Conservation (phyloP, 225 moss, liverwort and hornwort species). For the Straminergon stramineum region DNA sequence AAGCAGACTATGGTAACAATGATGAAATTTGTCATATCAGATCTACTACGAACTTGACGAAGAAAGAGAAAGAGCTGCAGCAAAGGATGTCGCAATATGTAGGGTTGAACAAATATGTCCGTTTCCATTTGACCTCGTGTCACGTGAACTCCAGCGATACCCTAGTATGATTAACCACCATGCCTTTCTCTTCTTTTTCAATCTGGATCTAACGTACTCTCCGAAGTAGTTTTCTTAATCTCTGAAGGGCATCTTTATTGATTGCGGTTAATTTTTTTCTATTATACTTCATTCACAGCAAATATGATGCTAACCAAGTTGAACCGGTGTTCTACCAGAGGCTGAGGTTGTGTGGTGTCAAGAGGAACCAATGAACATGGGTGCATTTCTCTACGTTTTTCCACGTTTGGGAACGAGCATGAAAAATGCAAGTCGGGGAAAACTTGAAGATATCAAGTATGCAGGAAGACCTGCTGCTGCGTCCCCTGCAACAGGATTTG, state of each 20-base stretch:
- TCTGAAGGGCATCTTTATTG: neutral
- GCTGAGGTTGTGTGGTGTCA: constrained; percentile 90
- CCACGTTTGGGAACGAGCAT: constrained; percentile 63
- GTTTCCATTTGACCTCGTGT: constrained; percentile 74
- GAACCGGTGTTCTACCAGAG: constrained; percentile 25
- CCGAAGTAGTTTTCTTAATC: neutral
- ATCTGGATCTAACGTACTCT: neutral
- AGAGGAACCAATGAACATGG: constrained; percentile 95
- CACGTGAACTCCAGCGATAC: constrained; percentile 68
- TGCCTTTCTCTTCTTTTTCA: neutral
- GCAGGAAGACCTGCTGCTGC: constrained; percentile 66
- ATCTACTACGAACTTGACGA: constrained; percentile 83
- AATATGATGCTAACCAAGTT: neutral
- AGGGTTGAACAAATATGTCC: constrained; percentile 87
- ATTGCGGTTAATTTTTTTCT: neutral
- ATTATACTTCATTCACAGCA: neutral
- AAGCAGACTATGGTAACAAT: neutral
- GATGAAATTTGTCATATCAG: constrained; percentile 9
- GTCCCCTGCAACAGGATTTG: constrained; percentile 81
- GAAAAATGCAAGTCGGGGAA: constrained; percentile 24
- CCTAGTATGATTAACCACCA: constrained; percentile 27
- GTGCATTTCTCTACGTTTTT: constrained; percentile 41
- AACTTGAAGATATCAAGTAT: constrained; percentile 65
- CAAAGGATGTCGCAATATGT: constrained; percentile 78
- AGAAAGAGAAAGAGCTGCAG: constrained; percentile 41